phyloP scores from a whole-genome alignment of 306 rosid genomes.

The Quercus wislizeni region DNA sequence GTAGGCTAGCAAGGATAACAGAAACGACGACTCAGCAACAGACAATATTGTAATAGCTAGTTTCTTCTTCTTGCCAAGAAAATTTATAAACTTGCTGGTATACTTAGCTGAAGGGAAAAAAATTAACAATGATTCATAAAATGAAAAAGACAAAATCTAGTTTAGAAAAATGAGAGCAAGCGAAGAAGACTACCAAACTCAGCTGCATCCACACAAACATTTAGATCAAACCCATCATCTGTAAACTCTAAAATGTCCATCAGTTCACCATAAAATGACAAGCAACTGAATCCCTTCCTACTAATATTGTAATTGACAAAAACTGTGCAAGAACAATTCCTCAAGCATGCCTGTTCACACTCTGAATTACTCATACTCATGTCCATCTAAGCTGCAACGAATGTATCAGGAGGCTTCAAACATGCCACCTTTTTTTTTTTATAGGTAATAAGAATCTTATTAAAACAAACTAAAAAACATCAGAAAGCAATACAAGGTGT shows the following conservation, averaged over 20 bases:
- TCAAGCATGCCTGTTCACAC: no score
- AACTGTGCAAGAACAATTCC: no score
- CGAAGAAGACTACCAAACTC: not conserved
- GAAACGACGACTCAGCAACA: not conserved
- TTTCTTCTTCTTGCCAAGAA: not conserved
- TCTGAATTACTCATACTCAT: no score
- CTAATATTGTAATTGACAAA: not conserved
- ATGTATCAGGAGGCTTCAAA: conserved; percentile 2
- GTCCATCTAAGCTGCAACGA: not conserved
- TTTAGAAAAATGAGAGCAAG: not conserved
- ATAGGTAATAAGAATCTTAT: no score
- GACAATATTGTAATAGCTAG: not conserved
- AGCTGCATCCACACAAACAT: conserved; percentile 18
- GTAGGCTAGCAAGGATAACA: not conserved
- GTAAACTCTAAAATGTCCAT: conserved; percentile 19
- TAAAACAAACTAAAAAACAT: no score
- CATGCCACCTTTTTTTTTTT: not conserved
- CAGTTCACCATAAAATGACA: conserved; percentile 27
- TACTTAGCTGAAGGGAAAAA: not conserved
- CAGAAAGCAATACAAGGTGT: no score
- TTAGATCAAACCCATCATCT: conserved; percentile 15
- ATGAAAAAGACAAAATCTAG: not conserved
- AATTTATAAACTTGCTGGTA: not conserved
- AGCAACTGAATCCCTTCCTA: conserved; percentile 11
- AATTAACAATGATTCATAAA: not conserved